Evolutionary conservation across 352 stramenopile species (phyloP), one percentile per base, ranked within the genome.

Genomic region (Pythium folliculosum): DNA sequence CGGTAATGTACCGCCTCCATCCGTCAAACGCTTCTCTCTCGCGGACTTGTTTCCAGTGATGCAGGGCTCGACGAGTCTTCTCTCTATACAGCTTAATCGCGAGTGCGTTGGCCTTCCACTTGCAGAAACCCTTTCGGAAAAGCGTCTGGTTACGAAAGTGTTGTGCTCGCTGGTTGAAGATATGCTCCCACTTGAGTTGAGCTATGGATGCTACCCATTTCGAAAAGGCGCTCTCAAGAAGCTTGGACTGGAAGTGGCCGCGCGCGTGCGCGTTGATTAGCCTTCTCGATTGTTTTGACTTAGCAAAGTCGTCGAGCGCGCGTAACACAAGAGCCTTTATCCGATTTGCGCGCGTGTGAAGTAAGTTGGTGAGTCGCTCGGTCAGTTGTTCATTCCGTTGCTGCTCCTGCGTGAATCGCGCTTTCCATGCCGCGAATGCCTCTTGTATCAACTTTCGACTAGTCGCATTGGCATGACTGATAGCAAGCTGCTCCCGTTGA

Each of bases 11-110:
- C 23, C 59, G 51, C 32, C 72, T 74, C 77, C 76, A 88, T 6
- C 59, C 49, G 4, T 60, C 62, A 13, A 88, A 84, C 5, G 32
- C 54, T 23, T 69, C 64, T 19, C 63, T 43, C 37, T 88, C 63
- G 32, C 77, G 58, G 12, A 68, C 71, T 52, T 76, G 43, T 49
- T 90, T 90, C 81, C 81, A 90, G 44, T 90, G 81, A 2, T 85
- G 49, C 7, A 90, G 62, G 3, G 81, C 73, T 14, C 44, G n/a
- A 9, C 67, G 52, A 14, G 51, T 82, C 48, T 74, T 62, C n/a
- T 62, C 67, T 47, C 79, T 67, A 12, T 77, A 55, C 0, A 22
- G 47, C 10, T 55, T 69, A 3, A 72, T 52, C 4, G 45, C 19
- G 5, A 14, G n/a, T 16, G 62, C 49, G 8, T 77, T 80, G 8